These are phyloP conservation scores for Rubia tinctorum DNA, from an alignment of 305 asterid species.

Conservation along the genomic window DNA sequence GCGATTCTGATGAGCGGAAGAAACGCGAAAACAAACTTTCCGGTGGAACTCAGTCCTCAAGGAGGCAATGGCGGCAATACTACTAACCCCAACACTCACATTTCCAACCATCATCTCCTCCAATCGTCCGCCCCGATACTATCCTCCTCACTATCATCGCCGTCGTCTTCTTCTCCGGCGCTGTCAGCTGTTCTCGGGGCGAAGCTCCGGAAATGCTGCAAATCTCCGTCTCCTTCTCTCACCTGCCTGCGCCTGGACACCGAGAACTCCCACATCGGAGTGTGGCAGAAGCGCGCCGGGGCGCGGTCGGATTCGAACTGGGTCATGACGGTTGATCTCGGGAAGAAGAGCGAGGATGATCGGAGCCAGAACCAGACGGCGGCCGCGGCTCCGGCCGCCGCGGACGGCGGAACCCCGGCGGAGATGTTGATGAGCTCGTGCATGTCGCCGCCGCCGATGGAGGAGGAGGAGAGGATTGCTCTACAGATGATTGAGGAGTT, in stretches of 20 bases:
- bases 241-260: slow-evolving; percentile 90
- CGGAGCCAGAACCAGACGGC: background rate
- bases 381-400: background rate
- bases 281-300: slow-evolving; percentile 98
- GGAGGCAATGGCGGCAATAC: background rate
- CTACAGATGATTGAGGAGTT: slow-evolving; percentile 94
- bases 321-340: slow-evolving; percentile 94
- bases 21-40: slow-evolving; percentile 92
- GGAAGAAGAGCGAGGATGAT: slow-evolving; percentile 32
- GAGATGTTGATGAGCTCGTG: slow-evolving; percentile 25
- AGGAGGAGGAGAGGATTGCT: slow-evolving; percentile 83
- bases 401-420: background rate
- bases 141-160: slow-evolving; percentile 17
- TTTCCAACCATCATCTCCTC: background rate
- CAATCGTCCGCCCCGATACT: slow-evolving; percentile 9
- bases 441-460: slow-evolving; percentile 17
- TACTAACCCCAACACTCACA: background rate
- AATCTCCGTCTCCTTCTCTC: slow-evolving; percentile 85
- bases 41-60: slow-evolving; percentile 31
- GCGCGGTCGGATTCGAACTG: slow-evolving; percentile 65
- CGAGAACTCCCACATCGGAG: slow-evolving; percentile 85
- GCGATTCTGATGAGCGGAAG: slow-evolving; percentile 87
- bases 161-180: slow-evolving; percentile 31
- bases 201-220: slow-evolving; percentile 73
- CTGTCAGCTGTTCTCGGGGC: slow-evolving; percentile 69